Percentiles rank a stretch among this genome's conserved stretches.
Evolutionary conservation across 1,139 yeast genomes (phyloP).

Genomic region (Yamadazyma friedrichii): DNA sequence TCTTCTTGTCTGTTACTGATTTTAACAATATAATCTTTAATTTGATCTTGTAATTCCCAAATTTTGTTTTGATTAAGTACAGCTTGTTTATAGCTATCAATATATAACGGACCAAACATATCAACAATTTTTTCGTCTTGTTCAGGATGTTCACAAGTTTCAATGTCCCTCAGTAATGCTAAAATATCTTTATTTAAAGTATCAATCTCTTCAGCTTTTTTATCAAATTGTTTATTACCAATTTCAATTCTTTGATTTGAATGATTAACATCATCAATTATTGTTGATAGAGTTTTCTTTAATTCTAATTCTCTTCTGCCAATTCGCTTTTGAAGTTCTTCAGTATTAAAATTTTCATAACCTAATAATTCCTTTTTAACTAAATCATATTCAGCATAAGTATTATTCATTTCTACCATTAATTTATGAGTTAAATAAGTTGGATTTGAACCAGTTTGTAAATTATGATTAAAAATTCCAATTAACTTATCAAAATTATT

Average conservation of each 20-base stretch:
- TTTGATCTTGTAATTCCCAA: constrained; percentile 39
- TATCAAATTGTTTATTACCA: constrained; percentile 38
- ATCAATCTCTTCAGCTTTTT: constrained; percentile 34
- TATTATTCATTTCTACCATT: constrained; percentile 35
- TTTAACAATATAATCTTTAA: constrained; percentile 35
- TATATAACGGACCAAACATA: not conserved
- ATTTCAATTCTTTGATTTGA: constrained; percentile 40
- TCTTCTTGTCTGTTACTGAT: constrained; percentile 47
- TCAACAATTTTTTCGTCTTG: constrained; percentile 9
- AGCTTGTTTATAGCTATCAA: constrained; percentile 17
- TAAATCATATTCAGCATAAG: constrained; percentile 25
- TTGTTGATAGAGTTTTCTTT: constrained; percentile 25
- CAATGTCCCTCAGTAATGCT: constrained; percentile 20
- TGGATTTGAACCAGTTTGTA: constrained; percentile 24
- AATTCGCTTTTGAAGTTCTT: constrained; percentile 21
- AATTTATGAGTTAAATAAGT: constrained; percentile 32
- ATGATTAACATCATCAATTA: constrained; percentile 37
- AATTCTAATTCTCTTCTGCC: constrained; percentile 37
- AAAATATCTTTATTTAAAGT: constrained; percentile 20
- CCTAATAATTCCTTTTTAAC: constrained; percentile 29
- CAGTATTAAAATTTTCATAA: constrained; percentile 23
- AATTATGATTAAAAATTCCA: constrained; percentile 51
- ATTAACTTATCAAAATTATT: constrained; percentile 55
- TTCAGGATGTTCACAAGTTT: constrained; percentile 13
- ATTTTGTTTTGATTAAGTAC: constrained; percentile 33